A percentile compares a stretch with the other conserved stretches of the same genome.
Conservation (phyloP, 2,329 filamentous ascomycete genomes). For the Fusarium foetens region DNA sequence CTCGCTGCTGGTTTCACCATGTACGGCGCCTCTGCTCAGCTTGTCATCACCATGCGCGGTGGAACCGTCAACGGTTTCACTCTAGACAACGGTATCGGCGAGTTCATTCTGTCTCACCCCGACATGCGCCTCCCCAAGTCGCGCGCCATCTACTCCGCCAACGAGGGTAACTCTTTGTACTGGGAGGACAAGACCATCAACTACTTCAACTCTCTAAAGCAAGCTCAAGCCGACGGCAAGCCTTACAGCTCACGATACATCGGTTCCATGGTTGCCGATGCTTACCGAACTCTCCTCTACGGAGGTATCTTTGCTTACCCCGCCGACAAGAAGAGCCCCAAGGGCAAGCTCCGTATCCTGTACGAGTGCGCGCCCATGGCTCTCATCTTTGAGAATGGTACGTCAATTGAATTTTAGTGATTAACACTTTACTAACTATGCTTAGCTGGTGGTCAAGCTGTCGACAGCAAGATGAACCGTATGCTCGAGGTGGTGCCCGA, state of each 20-base stretch:
- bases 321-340: constrained; percentile 96
- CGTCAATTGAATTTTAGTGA: constrained; percentile 48
- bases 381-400: constrained; percentile 97
- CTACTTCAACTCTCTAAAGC: constrained; percentile 92
- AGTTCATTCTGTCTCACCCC: constrained; percentile 98
- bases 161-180: constrained; percentile 97
- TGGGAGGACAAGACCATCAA: constrained; percentile 89
- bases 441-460: constrained; percentile 86
- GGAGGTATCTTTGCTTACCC: constrained; percentile 98
- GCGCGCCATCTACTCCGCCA: constrained; percentile 94
- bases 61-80: constrained; percentile 97
- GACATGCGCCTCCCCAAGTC: constrained; percentile 87
- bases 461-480: constrained; percentile 89
- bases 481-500: constrained; percentile 92
- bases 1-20: constrained; percentile 98
- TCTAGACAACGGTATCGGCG: constrained; percentile 93
- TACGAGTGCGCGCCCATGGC: constrained; percentile 99
- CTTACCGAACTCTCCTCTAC: constrained; percentile 94
- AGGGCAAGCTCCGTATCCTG: constrained; percentile 95
- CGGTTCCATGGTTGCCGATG: constrained; percentile 97
- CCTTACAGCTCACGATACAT: constrained; percentile 97
- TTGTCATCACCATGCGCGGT: constrained; percentile 96
- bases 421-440: constrained; percentile 41
- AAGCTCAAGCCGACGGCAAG: constrained; percentile 77
- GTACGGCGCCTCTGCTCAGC: constrained; percentile 96